Base-by-base conservation (phyloP, 176 grass and related monocot species). In the Hsuehochloa calcarea region DNA sequence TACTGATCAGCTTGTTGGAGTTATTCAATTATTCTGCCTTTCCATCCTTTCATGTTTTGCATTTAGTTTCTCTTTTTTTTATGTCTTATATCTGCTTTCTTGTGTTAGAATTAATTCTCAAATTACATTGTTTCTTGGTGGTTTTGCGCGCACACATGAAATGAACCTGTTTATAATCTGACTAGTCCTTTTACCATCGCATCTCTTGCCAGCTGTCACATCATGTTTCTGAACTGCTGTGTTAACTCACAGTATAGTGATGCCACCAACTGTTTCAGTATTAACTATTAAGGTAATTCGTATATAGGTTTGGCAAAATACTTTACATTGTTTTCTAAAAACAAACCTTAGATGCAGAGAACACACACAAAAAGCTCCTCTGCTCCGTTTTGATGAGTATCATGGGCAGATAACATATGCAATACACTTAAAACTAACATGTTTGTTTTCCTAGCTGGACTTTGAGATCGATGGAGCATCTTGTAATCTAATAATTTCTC, bases 101-200 rank as follows among this genome's bases (percentile, higher is more conserved):
- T 78, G 26, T 56, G 46, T 56, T 86, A 77, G 15, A 82, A 55
- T 74, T 80, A 63, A 23, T 75, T 37, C 70, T 43, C 68, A 64
- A 39, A 72, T 31, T 29, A 64, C 19, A 43, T 71, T 56, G 52
- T 67, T 40, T 59, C 19, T 66, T 23, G 23, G 17, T 31, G 23
- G 3, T 16, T 44, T 80, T 72, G 34, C 34, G 23, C 10, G 52
- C 47, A 43, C 6, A 1, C 22, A 71, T 45, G 43, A 50, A 52
- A 63, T 70, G 22, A 19, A 70, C 27, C 63, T 0, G 4, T 47
- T 9, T 59, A 80, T 72, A 51, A 66, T 52, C 59, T 72, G 35
- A 45, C 20, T 43, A 54, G 10, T 39, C 74, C 22, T 69, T 26
- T 47, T 78, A 27, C 35, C 43, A 10, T 68, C 17, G 25, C 25